Base-by-base conservation (phyloP, 129 eudicot species). In the Heracleum sosnowskyi region DNA sequence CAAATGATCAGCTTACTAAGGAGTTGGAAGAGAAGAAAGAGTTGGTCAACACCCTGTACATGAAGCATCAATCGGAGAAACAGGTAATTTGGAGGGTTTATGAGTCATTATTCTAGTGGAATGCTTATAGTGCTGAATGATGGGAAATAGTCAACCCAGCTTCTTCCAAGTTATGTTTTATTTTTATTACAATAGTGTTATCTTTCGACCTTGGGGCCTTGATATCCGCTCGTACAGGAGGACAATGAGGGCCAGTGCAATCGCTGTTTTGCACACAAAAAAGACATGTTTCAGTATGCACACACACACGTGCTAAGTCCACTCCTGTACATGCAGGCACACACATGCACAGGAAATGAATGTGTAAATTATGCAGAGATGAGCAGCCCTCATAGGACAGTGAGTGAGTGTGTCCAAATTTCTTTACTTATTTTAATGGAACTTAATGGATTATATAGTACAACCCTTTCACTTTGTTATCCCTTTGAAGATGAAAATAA, bases 11-110 rank as follows among this genome's bases (percentile, higher is more conserved):
- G 78, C 89, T 91, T 33, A 77, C 85, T 20, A 87, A 92, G 86
- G 97, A 92, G 81, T 60, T 92, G 83, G 97, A 92, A 36, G 99
- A 90, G 79, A 92, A 91, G 80, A 92, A 85, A 81, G 97, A 88
- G 46, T 35, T 89, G 87, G 89, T 87, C 74, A 92, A 87, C 88
- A 89, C 95, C 36, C 88, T 92, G 77, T 96, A 90, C 86, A 77
- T 75, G 34, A 90, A 96, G 88, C 95, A 90, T 86, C 97, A 90
- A 85, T 83, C 81, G 16, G 99, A 96, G 87, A 96, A 96, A 81
- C 99, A 96, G 97, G 99, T 92, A 80, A 66, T 33, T 31, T 66
- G 71, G 31, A 64, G 29, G 36, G 18, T 28, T 63, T 29, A 63
- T 0, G 15, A 72, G 51, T 39, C 64, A 55, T 55, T 55, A 7